These are phyloP conservation scores for Paramecium biaurelia DNA, from an alignment of 73 alveolate genomes.

Conservation along the genomic window DNA sequence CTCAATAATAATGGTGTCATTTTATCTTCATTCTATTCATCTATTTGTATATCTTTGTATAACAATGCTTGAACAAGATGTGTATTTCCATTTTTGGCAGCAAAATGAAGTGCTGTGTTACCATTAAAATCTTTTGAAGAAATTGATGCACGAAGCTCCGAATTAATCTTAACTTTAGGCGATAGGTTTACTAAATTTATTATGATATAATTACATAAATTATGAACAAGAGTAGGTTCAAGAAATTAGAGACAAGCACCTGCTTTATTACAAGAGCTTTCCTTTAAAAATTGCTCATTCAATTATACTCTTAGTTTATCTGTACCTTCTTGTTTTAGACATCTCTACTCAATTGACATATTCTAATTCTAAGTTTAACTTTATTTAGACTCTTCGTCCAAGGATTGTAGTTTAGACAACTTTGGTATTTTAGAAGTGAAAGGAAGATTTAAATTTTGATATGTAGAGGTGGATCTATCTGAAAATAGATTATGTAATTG, in stretches of 20 bases:
- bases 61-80: background rate
- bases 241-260: conserved; percentile 9
- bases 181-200: background rate
- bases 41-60: background rate
- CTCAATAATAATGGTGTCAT: background rate
- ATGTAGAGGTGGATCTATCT: background rate
- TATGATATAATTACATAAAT: background rate
- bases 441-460: background rate
- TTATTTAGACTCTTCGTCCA: background rate
- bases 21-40: background rate
- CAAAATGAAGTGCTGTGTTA: conserved; percentile 1
- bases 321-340: background rate
- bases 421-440: background rate
- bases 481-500: background rate
- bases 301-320: background rate
- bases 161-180: background rate
- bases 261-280: background rate
- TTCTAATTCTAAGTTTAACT: background rate
- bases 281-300: background rate
- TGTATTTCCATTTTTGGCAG: background rate
- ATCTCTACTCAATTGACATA: background rate
- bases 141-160: background rate
- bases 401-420: background rate
- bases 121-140: background rate
- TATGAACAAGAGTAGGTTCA: background rate